These are phyloP conservation scores for Adansonia digitata DNA, from an alignment of 345 rosid species.

Conservation along the genomic window DNA sequence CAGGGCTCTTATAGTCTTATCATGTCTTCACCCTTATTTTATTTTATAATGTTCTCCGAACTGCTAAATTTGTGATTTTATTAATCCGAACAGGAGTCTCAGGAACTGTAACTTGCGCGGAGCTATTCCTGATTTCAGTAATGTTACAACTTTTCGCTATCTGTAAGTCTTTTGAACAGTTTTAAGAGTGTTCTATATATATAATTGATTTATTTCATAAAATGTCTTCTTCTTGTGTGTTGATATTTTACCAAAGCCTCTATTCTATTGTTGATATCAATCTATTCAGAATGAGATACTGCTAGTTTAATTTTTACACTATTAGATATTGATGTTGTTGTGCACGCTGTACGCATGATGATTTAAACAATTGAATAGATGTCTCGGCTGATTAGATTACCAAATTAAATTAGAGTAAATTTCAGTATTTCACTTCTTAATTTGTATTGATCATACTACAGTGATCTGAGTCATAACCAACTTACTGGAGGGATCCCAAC, in stretches of 20 bases:
- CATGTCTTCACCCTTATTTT: background rate
- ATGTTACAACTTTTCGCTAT: constrained; percentile 26
- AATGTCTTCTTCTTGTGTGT: background rate
- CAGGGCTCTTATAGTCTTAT: background rate
- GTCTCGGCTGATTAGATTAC: background rate
- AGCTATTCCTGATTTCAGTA: constrained; percentile 47
- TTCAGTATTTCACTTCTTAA: background rate
- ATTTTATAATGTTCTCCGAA: background rate
- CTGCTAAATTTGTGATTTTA: background rate
- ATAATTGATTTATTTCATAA: background rate
- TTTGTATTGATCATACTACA: constrained; percentile 17
- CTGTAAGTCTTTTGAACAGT: constrained; percentile 28
- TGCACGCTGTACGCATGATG: background rate
- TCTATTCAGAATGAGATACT: background rate
- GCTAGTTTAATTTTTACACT: background rate
- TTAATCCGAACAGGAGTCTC: constrained; percentile 39
- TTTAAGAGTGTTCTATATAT: background rate
- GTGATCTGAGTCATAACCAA: constrained; percentile 46
- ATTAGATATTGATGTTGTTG: background rate
- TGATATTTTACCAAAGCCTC: background rate
- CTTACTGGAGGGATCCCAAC: constrained; percentile 43
- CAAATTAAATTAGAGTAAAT: background rate
- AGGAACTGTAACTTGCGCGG: constrained; percentile 51
- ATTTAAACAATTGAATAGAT: background rate
- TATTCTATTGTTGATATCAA: background rate